Base-by-base conservation (phyloP, 495 filamentous ascomycete genomes). In the Glarea lozoyensis region DNA sequence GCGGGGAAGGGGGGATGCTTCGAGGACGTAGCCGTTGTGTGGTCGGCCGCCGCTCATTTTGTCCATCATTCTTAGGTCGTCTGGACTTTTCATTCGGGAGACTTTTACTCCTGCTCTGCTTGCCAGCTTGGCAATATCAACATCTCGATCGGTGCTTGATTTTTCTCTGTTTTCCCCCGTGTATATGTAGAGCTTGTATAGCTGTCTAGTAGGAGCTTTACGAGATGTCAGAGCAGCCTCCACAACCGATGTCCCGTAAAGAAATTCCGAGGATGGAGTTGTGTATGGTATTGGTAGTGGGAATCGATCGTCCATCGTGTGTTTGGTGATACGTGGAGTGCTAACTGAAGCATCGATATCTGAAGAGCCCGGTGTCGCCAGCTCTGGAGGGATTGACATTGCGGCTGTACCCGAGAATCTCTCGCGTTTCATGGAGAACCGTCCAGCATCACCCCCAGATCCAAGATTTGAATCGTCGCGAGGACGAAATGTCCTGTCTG, bases 11-110 rank as follows among this genome's bases (percentile, higher is more conserved):
- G 82, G 84, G 0, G 88, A 94, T 17, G 81, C 80, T 62, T 98
- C 92, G 19, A 98, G 73, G 29, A 97, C 67, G 55, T 81, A 88
- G 41, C 90, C 83, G 60, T 96, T 98, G 58, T 98, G 92, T 23
- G 89, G 86, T 42, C 92, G 72, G n/a, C 79, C 78, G 12, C 63
- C 67, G 48, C 79, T 80, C 81, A 93, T 84, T 60, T 84, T 89
- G 57, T 94, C 84, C 60, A 98, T 66, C 17, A 89, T 55, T 0
- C 72, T 67, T 23, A 82, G 58, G 63, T 69, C 72, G 2, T 72
- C 76, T 7, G 65, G 66, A 1, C 62, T 60, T n/a, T n/a, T 4
- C 43, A 81, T 60, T 16, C 77, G 66, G 10, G 74, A 63, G 5
- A 70, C 54, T 27, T 63, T 49, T 19, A 95, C 60, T 22, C 68